phyloP scores from a whole-genome alignment of 257 asterid species.

The Ilex aquifolium region DNA sequence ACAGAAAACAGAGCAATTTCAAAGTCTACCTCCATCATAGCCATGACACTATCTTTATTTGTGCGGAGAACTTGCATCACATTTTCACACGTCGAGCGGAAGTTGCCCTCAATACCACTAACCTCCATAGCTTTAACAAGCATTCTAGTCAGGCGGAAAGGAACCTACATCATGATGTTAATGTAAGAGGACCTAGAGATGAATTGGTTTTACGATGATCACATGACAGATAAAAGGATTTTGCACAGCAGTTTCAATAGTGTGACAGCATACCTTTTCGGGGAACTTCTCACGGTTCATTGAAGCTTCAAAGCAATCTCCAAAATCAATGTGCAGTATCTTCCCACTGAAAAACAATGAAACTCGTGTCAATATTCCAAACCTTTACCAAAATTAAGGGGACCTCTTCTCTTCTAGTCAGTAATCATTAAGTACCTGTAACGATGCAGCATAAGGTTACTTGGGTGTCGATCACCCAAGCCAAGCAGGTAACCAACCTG shows the following conservation, averaged over 20 bases:
- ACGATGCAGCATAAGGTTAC: slow-evolving; percentile 98
- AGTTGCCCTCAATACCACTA: slow-evolving; percentile 97
- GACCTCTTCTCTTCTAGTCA: too few relatives aligned
- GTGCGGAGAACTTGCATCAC: slow-evolving; percentile 98
- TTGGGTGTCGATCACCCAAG: slow-evolving; percentile 98
- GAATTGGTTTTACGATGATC: background rate
- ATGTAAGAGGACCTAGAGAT: background rate
- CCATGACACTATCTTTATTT: slow-evolving; percentile 95
- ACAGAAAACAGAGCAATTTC: background rate
- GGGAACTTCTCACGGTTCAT: slow-evolving; percentile 99
- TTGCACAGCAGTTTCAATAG: slow-evolving; percentile 5
- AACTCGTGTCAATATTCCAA: slow-evolving; percentile 9
- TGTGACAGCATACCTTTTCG: slow-evolving; percentile 61
- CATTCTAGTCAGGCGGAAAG: slow-evolving; percentile 98
- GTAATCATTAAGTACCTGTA: slow-evolving; percentile 44
- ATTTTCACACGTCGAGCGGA: slow-evolving; percentile 93
- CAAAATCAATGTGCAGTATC: slow-evolving; percentile 96
- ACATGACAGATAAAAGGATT: background rate
- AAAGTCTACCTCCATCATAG: slow-evolving; percentile 95
- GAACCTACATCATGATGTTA: slow-evolving; percentile 55
- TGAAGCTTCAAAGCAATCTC: slow-evolving; percentile 99
- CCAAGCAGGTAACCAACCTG: slow-evolving; percentile 99
- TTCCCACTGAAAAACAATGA: slow-evolving; percentile 70
- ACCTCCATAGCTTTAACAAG: slow-evolving; percentile 99
- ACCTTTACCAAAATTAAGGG: background rate